Evolutionary conservation across 2,329 filamentous ascomycete genomes (phyloP).

Genomic region (Ceratocystis destructans): DNA sequence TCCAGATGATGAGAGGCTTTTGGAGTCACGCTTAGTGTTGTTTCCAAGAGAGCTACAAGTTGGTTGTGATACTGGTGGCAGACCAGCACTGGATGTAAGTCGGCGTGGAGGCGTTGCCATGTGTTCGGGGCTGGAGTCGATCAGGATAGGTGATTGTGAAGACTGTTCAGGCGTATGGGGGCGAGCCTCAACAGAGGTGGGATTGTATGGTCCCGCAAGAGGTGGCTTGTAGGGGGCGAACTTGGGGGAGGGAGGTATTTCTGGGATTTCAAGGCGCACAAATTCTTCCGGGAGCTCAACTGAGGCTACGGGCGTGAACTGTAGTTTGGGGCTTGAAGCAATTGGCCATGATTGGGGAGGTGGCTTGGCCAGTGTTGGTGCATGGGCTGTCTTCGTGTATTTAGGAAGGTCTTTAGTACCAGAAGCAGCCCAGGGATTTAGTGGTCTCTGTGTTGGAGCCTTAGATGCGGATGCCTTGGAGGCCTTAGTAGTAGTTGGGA

Average conservation of each 20-base stretch:
- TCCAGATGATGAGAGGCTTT: background rate
- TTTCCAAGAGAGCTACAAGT: background rate
- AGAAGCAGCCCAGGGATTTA: conserved; percentile 13
- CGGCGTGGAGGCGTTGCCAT: background rate
- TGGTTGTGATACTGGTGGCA: background rate
- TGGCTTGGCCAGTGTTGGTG: background rate
- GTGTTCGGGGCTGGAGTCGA: conserved; percentile 9
- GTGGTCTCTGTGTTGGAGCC: background rate
- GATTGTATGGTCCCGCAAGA: background rate
- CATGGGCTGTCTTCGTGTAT: conserved; percentile 6
- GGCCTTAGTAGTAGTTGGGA: background rate
- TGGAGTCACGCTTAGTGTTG: background rate
- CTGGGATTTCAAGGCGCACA: background rate
- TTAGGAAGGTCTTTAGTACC: background rate
- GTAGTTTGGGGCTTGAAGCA: background rate
- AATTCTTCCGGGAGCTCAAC: background rate
- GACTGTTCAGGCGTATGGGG: conserved; percentile 1
- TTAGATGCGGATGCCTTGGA: background rate
- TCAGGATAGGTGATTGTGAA: background rate
- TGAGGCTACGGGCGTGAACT: background rate
- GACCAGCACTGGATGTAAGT: background rate
- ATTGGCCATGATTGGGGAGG: background rate
- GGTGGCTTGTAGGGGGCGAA: background rate
- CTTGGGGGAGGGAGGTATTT: conserved; percentile 1
- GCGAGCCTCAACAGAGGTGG: background rate